Evolutionary conservation across 1,139 yeast species (phyloP), one percentile per base, ranked within the genome.

Genomic region (Candida albicans): DNA sequence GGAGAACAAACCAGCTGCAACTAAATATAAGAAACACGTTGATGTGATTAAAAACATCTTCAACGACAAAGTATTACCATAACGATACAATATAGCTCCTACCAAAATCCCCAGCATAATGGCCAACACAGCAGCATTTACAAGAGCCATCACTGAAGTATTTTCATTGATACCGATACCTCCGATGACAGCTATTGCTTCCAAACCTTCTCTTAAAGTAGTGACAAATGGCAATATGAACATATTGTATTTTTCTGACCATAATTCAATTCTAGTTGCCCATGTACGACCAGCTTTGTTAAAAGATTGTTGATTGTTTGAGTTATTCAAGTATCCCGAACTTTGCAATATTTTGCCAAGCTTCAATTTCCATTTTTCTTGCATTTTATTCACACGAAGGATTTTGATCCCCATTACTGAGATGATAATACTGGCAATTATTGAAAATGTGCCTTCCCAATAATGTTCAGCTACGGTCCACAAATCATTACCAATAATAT

Each of bases 331-430:
- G n/a, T 35, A 35, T 15, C 31, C 37, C 5, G 37, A 26, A 9
- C 24, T 4, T 26, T 35, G 30, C 25, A 35, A 35, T 27, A 26
- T 26, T 15, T 14, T 29, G 2, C 62, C 55, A 29, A 87, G 75
- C 63, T 87, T 87, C 45, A 78, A 67, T 56, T 86, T 80, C 97
- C 97, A 90, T 65, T 89, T 89, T 49, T 81, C 81, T 66, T 87
- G 88, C 89, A 89, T 81, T 41, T 61, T 67, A 45, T 62, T 69
- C 22, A 73, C 74, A 31, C 77, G 56, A 29, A 73, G 58, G 11
- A 73, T 68, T 44, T 72, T 70, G 15, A 70, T 53, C 1, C 77
- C 78, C 78, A 73, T 73, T 5, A 68, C 61, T 1, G 77, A 70
- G 14, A 73, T 73, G 37, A 73, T 70, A 6, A 70, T 50, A 50